Evolutionary conservation across 169 alveolate genomes (phyloP).

Genomic region (Perkinsus olseni): DNA sequence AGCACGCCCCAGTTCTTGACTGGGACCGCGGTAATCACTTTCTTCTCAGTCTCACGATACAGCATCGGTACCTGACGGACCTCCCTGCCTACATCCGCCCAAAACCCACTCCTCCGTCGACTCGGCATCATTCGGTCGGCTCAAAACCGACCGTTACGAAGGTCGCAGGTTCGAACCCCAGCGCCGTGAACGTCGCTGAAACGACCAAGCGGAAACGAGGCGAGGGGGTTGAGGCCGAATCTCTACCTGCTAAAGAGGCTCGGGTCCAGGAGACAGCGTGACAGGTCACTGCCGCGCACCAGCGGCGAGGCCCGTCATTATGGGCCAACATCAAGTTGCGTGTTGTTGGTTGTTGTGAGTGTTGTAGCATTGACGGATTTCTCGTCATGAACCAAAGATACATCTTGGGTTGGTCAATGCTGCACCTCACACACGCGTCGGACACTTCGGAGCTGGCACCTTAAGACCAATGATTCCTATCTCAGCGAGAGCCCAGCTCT

Average conservation of each 20-base stretch:
- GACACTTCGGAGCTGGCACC: neutral
- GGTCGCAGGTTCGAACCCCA: neutral
- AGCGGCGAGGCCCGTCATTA: neutral
- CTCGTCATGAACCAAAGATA: neutral
- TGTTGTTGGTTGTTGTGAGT: neutral
- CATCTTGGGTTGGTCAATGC: neutral
- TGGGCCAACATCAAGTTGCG: neutral
- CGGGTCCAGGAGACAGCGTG: neutral
- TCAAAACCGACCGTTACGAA: neutral
- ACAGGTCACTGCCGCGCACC: neutral
- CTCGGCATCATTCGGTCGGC: neutral
- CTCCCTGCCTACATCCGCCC: neutral
- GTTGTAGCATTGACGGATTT: slow-evolving; percentile 2
- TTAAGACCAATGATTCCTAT: too few relatives aligned
- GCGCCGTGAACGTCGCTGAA: neutral
- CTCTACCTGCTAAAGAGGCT: neutral
- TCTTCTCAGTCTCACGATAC: neutral
- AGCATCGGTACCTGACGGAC: neutral
- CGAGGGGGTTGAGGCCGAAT: neutral
- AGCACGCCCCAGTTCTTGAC: neutral
- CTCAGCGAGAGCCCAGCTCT: too few relatives aligned
- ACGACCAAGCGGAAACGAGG: neutral
- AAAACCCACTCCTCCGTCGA: neutral
- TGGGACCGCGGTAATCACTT: neutral
- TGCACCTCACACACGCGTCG: too few relatives aligned